These are phyloP conservation scores for Physcia stellaris DNA, from an alignment of 495 filamentous ascomycete genomes.

Conservation along the genomic window DNA sequence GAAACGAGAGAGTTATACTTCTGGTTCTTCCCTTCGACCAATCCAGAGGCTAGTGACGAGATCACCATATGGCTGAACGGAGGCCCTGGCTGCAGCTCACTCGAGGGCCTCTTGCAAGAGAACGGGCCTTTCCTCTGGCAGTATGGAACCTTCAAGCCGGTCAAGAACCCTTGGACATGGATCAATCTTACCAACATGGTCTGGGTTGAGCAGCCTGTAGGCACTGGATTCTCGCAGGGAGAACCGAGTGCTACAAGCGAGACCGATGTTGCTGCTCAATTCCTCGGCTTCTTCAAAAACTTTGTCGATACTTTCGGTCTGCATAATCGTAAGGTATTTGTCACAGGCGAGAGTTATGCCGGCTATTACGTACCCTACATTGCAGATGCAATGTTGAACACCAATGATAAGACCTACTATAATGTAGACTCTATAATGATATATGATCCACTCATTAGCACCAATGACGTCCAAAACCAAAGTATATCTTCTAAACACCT, in stretches of 20 bases:
- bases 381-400: constrained; percentile 56
- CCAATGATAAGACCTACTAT: constrained; percentile 51
- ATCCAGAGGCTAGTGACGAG: constrained; percentile 39
- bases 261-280: constrained; percentile 50
- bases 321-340: constrained; percentile 49
- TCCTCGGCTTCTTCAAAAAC: constrained; percentile 56
- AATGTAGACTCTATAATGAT: constrained; percentile 54
- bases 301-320: constrained; percentile 56
- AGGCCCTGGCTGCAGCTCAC: constrained; percentile 53
- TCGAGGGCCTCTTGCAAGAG: constrained; percentile 59
- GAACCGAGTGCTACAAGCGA: constrained; percentile 47
- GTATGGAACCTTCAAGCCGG: constrained; percentile 48
- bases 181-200: constrained; percentile 64
- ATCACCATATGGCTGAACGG: constrained; percentile 54
- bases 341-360: constrained; percentile 60
- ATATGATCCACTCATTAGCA: constrained; percentile 52
- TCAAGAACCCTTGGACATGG: constrained; percentile 55
- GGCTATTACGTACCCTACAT: constrained; percentile 74
- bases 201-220: constrained; percentile 54
- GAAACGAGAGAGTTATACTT: constrained; percentile 52
- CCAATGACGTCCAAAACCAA: constrained; percentile 31
- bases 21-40: constrained; percentile 60
- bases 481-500: constrained; percentile 13
- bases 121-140: constrained; percentile 71
- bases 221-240: constrained; percentile 59